Conservation (phyloP, 768 basidiomycete species). For the Psilocybe cubensis region DNA sequence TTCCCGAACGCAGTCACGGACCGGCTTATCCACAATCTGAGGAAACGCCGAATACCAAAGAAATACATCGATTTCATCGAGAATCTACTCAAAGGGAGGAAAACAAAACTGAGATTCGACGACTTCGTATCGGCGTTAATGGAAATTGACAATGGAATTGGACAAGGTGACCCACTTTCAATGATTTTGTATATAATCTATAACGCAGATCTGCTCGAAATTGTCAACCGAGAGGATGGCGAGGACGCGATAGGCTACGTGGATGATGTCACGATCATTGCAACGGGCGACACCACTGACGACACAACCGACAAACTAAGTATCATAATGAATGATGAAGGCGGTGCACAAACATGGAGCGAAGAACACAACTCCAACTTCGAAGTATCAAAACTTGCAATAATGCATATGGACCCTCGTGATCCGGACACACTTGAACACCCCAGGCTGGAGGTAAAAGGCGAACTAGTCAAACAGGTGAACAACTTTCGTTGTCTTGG, state of each 20-base stretch:
- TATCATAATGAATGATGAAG: conserved; percentile 26
- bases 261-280: conserved; percentile 29
- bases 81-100: conserved; percentile 18
- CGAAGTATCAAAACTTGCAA: conserved; percentile 32
- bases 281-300: conserved; percentile 22
- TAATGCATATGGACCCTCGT: conserved; percentile 21
- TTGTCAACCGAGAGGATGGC: not conserved
- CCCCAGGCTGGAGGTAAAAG: too few species aligned
- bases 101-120: conserved; percentile 18
- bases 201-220: conserved; percentile 23
- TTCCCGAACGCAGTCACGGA: conserved; percentile 41
- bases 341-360: conserved; percentile 29
- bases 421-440: too few species aligned
- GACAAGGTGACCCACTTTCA: conserved; percentile 26
- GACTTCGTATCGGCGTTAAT: conserved; percentile 19
- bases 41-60: conserved; percentile 25
- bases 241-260: conserved; percentile 31
- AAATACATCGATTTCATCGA: conserved; percentile 20
- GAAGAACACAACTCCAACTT: conserved; percentile 30
- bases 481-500: too few species aligned
- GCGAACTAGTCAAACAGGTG: too few species aligned
- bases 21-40: conserved; percentile 34
- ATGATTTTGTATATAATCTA: conserved; percentile 30
- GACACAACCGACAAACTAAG: conserved; percentile 24
- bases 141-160: conserved; percentile 21